Evolutionary conservation across 2,329 filamentous ascomycete genomes (phyloP).

Genomic region (Fusarium nurragi): DNA sequence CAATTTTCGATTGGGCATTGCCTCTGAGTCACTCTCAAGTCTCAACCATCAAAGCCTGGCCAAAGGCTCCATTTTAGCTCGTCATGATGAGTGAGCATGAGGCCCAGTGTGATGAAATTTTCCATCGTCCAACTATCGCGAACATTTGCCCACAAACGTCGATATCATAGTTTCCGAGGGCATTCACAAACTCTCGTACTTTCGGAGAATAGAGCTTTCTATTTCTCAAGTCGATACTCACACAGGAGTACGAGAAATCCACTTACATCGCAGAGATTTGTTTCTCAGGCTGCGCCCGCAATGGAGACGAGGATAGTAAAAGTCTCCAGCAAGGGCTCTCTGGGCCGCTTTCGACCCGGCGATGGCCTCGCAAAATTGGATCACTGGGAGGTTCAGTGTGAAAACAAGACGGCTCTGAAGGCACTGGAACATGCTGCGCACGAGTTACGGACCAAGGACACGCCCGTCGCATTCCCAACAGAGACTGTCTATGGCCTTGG

Average conservation of each 20-base stretch:
- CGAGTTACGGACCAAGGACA: conserved; percentile 70
- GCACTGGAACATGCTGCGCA: conserved; percentile 71
- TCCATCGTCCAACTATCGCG: conserved; percentile 39
- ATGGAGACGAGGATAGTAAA: conserved; percentile 56
- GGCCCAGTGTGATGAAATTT: conserved; percentile 42
- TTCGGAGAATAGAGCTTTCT: neutral
- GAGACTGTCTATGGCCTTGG: conserved; percentile 98
- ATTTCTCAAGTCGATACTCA: conserved; percentile 11
- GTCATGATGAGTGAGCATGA: conserved; percentile 44
- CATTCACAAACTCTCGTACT: neutral
- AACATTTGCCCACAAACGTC: conserved; percentile 21
- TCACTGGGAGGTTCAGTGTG: conserved; percentile 54
- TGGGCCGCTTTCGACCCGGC: conserved; percentile 49
- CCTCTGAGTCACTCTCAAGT: conserved; percentile 39
- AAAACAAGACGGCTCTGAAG: conserved; percentile 46
- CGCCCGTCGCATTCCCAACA: conserved; percentile 93
- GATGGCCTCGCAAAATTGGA: conserved; percentile 49
- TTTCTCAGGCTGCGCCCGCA: conserved; percentile 21
- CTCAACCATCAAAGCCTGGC: conserved; percentile 31
- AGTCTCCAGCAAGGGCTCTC: conserved; percentile 45
- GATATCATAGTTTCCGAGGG: conserved; percentile 10
- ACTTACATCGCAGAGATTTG: conserved; percentile 44
- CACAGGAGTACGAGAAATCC: conserved; percentile 11
- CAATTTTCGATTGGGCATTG: conserved; percentile 24
- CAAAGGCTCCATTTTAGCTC: conserved; percentile 38